phyloP scores from a whole-genome alignment of 352 stramenopile genomes.

The Pythium aquatile region DNA sequence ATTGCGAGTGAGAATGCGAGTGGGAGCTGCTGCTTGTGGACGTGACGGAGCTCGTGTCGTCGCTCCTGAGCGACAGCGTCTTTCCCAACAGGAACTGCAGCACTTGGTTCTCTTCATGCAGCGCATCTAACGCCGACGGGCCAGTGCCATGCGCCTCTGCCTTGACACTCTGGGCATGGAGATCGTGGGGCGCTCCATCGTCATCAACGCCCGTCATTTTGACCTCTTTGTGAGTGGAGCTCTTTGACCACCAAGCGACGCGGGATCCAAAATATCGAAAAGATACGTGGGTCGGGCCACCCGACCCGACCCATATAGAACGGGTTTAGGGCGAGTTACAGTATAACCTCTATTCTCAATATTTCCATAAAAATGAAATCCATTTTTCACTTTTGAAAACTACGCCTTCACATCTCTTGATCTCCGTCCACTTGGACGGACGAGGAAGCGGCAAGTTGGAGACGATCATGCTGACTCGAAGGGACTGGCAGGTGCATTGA shows the following conservation, averaged over 20 bases:
- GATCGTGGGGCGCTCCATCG: not conserved
- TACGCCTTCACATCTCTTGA: too few relatives aligned
- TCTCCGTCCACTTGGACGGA: too few relatives aligned
- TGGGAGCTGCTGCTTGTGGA: conserved; percentile 7
- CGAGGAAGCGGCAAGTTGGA: too few relatives aligned
- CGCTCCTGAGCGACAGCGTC: conserved; percentile 11
- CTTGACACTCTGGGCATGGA: not conserved
- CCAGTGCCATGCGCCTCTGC: not conserved
- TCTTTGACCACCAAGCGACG: conserved; percentile 17
- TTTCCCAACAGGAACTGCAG: conserved; percentile 32
- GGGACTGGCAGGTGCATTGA: too few relatives aligned
- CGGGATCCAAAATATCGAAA: conserved; percentile 23
- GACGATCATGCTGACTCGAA: too few relatives aligned
- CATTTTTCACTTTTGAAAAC: too few relatives aligned
- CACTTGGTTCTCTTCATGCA: conserved; percentile 22
- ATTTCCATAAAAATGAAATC: not conserved
- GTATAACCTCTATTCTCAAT: not conserved
- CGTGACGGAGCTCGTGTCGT: conserved; percentile 13
- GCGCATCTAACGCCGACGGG: not conserved
- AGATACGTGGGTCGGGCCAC: conserved; percentile 16
- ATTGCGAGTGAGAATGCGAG: conserved; percentile 12
- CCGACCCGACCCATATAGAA: not conserved
- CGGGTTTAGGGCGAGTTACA: not conserved
- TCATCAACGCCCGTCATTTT: not conserved
- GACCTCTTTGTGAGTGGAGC: not conserved